phyloP scores from a whole-genome alignment of 768 basidiomycete genomes.

The Naematelia aurantialba region DNA sequence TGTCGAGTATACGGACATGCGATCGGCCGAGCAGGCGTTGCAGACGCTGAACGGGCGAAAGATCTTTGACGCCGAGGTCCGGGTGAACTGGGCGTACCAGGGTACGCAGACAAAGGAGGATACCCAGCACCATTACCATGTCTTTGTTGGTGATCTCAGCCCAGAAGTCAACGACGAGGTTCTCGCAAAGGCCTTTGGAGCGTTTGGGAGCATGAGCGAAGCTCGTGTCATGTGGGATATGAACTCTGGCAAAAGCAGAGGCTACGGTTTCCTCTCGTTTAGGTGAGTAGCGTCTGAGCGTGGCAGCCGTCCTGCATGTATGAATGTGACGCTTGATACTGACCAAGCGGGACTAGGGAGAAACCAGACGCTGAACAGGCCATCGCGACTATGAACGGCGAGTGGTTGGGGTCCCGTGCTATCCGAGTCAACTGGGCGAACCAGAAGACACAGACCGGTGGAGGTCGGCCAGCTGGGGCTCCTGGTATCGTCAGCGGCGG shows the following conservation, averaged over 20 bases:
- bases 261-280: slow-evolving; percentile 97
- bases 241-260: slow-evolving; percentile 97
- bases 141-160: slow-evolving; percentile 99
- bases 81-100: slow-evolving; percentile 99
- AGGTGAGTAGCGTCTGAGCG: too few relatives aligned
- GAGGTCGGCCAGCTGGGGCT: slow-evolving; percentile 19
- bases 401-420: slow-evolving; percentile 96
- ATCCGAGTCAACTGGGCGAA: slow-evolving; percentile 99
- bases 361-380: slow-evolving; percentile 99
- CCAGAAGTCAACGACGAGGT: slow-evolving; percentile 99
- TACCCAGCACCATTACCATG: slow-evolving; percentile 93
- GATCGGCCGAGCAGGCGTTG: slow-evolving; percentile 96
- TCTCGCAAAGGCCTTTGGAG: slow-evolving; percentile 91
- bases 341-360: slow-evolving; percentile 61
- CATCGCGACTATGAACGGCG: slow-evolving; percentile 99
- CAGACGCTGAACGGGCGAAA: slow-evolving; percentile 98
- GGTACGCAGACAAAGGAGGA: slow-evolving; percentile 98
- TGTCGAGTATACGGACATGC: slow-evolving; percentile 98
- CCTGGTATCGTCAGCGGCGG: slow-evolving; percentile 25
- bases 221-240: slow-evolving; percentile 99
- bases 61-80: slow-evolving; percentile 99
- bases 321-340: background rate
- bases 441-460: slow-evolving; percentile 80
- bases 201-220: slow-evolving; percentile 93
- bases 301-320: slow-evolving; percentile 8